These are phyloP conservation scores for Penicillium atrosanguineum DNA, from an alignment of 495 filamentous ascomycete genomes.

Conservation along the genomic window DNA sequence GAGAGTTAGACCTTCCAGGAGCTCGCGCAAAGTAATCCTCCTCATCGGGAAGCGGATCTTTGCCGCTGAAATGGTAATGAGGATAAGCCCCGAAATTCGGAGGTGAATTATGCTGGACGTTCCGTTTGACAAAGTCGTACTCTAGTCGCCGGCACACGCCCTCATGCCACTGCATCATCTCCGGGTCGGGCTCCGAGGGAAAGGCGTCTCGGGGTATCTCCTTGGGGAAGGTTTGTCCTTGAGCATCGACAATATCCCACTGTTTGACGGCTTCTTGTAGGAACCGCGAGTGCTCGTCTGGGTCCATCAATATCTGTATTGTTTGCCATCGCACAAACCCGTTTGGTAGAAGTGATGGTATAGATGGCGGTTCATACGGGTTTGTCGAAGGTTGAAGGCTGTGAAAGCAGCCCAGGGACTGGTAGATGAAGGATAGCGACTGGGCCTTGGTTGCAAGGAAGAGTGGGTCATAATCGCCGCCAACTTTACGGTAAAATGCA, in stretches of 20 bases:
- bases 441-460: constrained; percentile 75
- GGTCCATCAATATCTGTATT: constrained; percentile 84
- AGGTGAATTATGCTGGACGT: constrained; percentile 29
- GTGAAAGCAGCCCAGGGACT: constrained; percentile 84
- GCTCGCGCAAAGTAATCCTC: constrained; percentile 26
- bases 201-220: constrained; percentile 74
- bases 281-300: constrained; percentile 82
- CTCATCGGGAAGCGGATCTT: constrained; percentile 27
- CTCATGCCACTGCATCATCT: constrained; percentile 83
- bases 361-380: constrained; percentile 68
- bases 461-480: constrained; percentile 84
- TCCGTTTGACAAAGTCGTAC: constrained; percentile 39
- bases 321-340: constrained; percentile 95
- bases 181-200: constrained; percentile 68
- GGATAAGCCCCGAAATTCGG: constrained; percentile 31
- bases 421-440: constrained; percentile 87
- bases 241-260: constrained; percentile 72
- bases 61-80: constrained; percentile 33
- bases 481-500: constrained; percentile 81
- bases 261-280: constrained; percentile 75
- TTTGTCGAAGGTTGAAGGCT: constrained; percentile 67
- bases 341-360: constrained; percentile 76
- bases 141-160: constrained; percentile 51
- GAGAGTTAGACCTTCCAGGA: constrained; percentile 15
- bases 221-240: constrained; percentile 74